Base-by-base conservation (phyloP, 75 land plant species). In the Pinus tabuliformis region DNA sequence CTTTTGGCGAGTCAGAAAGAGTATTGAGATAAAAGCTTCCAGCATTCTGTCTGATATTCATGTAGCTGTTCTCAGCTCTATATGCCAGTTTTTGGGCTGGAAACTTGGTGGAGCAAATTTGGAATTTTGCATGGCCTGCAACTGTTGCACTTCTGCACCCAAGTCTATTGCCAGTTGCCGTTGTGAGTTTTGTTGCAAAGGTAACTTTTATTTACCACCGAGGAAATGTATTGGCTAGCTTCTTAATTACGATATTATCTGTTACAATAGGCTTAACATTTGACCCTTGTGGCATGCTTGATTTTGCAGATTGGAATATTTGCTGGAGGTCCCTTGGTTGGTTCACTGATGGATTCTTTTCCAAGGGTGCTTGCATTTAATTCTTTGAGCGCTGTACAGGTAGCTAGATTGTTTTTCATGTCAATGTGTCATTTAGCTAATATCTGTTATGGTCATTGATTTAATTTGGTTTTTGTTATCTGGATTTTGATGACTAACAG, bases 101-200 rank as follows among this genome's bases (percentile, higher is more conserved):
- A 42, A 88, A 87, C 78, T 77, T 94, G 73, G 91, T 94, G 71
- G 99, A 96, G 84, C 98, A 96, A 74, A 82, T 89, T 24, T 96
- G 99, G 98, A 91, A 76, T 73, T 93, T 96, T 80, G 97, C 91
- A 77, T 91, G 92, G 89, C 97, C 99, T 83, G 91, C 94, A 62
- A 89, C 96, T 76, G 87, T 96, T 78, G 93, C 99, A 79, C 72
- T 90, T 81, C 82, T 96, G 62, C 94, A 94, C 78, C 91, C 90
- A 52, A 96, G 92, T 77, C 87, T 96, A 64, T 82, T 90, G 59
- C 97, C 97, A 62, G 95, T 96, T 56, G 99, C 99, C 54, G 89
- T 90, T 60, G 89, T 91, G 57, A 83, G 93, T 76, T 94, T 96
- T 78, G 86, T 90, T 36, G 81, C 90, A 37, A 97, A 94, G 98